phyloP scores from a whole-genome alignment of 352 stramenopile species.

The Phytophthora pisi region DNA sequence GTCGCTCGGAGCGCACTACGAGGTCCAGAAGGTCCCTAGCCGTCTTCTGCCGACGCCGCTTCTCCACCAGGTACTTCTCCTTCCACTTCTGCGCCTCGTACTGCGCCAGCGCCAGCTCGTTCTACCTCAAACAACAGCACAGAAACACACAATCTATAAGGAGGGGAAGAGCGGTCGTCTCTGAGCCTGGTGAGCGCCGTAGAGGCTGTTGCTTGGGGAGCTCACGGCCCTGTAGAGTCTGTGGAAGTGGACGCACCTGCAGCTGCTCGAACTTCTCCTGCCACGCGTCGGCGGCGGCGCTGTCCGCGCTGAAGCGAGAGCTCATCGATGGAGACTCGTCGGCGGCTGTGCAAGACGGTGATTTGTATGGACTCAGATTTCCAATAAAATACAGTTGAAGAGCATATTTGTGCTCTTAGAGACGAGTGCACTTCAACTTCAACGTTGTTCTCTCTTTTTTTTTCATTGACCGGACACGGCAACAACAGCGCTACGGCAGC shows the following conservation, averaged over 20 bases:
- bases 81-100: conserved; percentile 83
- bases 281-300: conserved; percentile 33
- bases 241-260: conserved; percentile 31
- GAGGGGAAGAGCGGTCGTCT: too few species aligned
- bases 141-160: not conserved
- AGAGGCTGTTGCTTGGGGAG: too few species aligned
- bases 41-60: conserved; percentile 66
- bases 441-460: not conserved
- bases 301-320: conserved; percentile 32
- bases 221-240: not conserved
- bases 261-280: conserved; percentile 52
- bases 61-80: conserved; percentile 81
- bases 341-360: too few species aligned
- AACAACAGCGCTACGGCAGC: too few species aligned
- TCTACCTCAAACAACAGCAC: conserved; percentile 31
- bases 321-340: conserved; percentile 21
- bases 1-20: conserved; percentile 49
- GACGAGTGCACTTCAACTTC: conserved; percentile 8
- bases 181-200: not conserved
- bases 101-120: conserved; percentile 62
- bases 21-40: conserved; percentile 70
- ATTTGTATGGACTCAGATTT: conserved; percentile 15
- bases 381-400: conserved; percentile 7
- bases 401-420: conserved; percentile 6
- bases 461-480: not conserved